Evolutionary conservation across 352 stramenopile genomes (phyloP), one percentile per base, ranked within the genome.

Genomic region (Blastocystis sp.): DNA sequence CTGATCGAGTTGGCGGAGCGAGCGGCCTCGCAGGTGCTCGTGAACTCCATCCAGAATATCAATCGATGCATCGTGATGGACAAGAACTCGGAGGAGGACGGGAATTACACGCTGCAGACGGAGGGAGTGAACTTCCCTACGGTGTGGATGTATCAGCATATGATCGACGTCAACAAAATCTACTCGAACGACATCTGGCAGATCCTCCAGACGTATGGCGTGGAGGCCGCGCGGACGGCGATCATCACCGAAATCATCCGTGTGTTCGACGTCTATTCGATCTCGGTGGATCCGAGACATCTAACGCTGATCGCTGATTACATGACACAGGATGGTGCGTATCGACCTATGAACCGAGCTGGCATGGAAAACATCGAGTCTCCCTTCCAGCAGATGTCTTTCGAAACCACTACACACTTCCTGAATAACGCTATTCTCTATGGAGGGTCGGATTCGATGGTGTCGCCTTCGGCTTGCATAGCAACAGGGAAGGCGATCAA

Each of bases 211-310:
- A 96, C 95, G 3, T 99, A 98, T 91, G 97, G 97, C 89, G 97
- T 99, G 7, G 97, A 99, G 91, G 97, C 97, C 26, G 95, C 96
- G 62, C 94, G 97, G 29, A 95, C 94, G 50, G 97, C 93, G 77
- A 99, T 99, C 92, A 97, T 98, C 5, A 95, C 98, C 82, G 96
- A 99, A 93, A 98, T 99, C 90, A 96, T 94, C 62, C 93, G 95
- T 75, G 97, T 99, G 11, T 99, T 99, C 91, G 96, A 95, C 64
- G 97, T 98, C 0, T 99, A 99, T 92, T 97, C 97, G 90, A 99
- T 99, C 92, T 95, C 93, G 77, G 97, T 99, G 13, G 96, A 99
- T 91, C 94, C 95, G 56, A 94, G 97, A 90, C 97, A 99, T 93
- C 91, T 99, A 87, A 97, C 94, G 50, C 93, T 99, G 68, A 96